Conservation (phyloP, 2,329 filamentous ascomycete genomes). For the Sporothrix pallida region DNA sequence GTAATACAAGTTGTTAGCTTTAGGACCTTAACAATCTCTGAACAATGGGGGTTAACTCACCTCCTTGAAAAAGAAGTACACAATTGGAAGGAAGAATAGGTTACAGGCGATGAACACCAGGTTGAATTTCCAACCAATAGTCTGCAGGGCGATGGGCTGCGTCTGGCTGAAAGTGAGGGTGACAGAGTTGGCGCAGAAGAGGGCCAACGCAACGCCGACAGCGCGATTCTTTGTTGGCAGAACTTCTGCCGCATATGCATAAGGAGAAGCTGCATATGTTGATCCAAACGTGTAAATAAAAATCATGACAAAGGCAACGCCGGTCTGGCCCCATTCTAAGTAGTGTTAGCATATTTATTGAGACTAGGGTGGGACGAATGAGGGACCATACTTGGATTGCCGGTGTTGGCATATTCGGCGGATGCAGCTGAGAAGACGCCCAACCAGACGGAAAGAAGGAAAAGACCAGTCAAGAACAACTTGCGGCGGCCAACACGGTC, state of each 20-base stretch:
- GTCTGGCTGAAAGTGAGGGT: background rate
- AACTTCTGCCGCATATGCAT: background rate
- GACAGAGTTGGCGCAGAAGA: background rate
- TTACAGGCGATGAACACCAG: background rate
- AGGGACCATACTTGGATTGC: background rate
- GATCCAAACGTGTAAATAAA: background rate
- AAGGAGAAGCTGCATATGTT: background rate
- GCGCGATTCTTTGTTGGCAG: background rate
- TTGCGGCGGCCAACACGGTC: constrained; percentile 3
- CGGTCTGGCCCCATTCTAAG: background rate
- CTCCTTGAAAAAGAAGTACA: constrained; percentile 4
- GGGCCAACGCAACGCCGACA: background rate
- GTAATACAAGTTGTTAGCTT: background rate
- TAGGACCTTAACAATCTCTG: no score
- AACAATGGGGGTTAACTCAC: background rate
- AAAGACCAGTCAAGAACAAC: background rate
- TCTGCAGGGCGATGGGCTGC: background rate
- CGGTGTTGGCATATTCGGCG: background rate
- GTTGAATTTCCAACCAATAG: background rate
- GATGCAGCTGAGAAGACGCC: background rate
- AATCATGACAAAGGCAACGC: constrained; percentile 1
- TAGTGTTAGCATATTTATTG: background rate
- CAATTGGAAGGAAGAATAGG: background rate
- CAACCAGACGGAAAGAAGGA: background rate
- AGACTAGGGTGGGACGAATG: no score